These are phyloP conservation scores for Coix lacrymajobi DNA, from an alignment of 176 grass and related monocot genomes.

Conservation along the genomic window DNA sequence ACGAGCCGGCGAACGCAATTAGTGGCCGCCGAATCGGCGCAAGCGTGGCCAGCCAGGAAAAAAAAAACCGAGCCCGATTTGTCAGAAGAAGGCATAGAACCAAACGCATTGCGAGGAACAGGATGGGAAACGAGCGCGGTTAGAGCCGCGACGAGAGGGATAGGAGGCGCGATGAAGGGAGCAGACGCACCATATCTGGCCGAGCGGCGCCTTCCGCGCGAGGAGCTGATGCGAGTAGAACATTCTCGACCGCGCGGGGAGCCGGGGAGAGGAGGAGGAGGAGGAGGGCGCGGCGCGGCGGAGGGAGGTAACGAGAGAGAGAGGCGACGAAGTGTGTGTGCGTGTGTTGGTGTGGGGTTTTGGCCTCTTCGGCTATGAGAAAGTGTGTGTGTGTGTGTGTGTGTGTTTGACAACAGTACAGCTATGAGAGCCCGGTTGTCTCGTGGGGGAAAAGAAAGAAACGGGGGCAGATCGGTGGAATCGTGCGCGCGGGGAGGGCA, in stretches of 20 bases:
- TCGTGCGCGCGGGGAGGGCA: not conserved
- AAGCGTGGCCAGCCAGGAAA: not conserved
- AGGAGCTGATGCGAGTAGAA: slow-evolving; percentile 96
- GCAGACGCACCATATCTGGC: slow-evolving; percentile 75
- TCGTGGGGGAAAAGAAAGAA: not conserved
- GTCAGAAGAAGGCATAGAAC: not conserved
- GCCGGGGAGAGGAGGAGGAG: not conserved
- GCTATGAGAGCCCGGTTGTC: not conserved
- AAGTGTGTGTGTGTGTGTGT: no score
- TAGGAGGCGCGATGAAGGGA: not conserved
- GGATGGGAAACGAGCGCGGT: not conserved
- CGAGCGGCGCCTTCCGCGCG: slow-evolving; percentile 78
- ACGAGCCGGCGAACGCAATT: not conserved
- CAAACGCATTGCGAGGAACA: not conserved
- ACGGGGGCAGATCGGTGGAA: not conserved
- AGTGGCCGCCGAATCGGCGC: not conserved
- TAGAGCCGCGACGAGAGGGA: not conserved
- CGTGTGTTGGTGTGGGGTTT: not conserved
- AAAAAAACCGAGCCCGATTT: not conserved
- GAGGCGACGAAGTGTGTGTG: not conserved
- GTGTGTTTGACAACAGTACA: no score
- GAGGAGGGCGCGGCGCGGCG: not conserved
- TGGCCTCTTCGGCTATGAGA: not conserved
- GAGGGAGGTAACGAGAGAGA: not conserved
- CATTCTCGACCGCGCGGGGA: slow-evolving; percentile 28